These are phyloP conservation scores for Fusarium phyllophilum DNA, from an alignment of 2,329 filamentous ascomycete species.

Conservation along the genomic window DNA sequence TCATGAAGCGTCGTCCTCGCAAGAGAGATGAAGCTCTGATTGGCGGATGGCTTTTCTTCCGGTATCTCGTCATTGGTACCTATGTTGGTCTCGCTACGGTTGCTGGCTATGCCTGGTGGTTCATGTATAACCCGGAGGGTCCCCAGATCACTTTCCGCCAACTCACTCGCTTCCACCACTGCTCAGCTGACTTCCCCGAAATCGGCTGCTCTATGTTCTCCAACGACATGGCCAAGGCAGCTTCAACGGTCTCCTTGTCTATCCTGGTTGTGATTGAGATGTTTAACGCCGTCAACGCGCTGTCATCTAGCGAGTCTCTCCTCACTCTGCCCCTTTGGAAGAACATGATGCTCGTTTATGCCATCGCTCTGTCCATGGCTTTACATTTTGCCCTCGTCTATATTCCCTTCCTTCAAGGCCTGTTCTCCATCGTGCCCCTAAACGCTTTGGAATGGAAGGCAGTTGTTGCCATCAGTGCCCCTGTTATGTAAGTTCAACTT, in stretches of 20 bases:
- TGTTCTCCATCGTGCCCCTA: conserved; percentile 92
- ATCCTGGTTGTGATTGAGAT: conserved; percentile 98
- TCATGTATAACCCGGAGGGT: conserved; percentile 92
- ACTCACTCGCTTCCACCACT: conserved; percentile 92
- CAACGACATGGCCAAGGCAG: conserved; percentile 86
- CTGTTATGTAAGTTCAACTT: conserved; percentile 80
- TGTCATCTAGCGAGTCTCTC: conserved; percentile 94
- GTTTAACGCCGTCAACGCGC: conserved; percentile 98
- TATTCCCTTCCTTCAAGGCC: conserved; percentile 83
- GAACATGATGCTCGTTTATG: conserved; percentile 98
- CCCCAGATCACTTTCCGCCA: conserved; percentile 93
- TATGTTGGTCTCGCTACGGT: conserved; percentile 97
- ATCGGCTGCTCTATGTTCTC: conserved; percentile 94
- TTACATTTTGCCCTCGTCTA: conserved; percentile 96
- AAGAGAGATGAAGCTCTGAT: conserved; percentile 95
- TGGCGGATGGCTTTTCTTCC: conserved; percentile 95
- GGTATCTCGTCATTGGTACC: conserved; percentile 94
- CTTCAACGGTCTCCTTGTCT: conserved; percentile 91
- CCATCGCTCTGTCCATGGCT: conserved; percentile 90
- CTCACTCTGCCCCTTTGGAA: conserved; percentile 95
- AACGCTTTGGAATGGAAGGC: conserved; percentile 92
- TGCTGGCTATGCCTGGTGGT: conserved; percentile 99
- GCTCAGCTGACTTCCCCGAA: conserved; percentile 83
- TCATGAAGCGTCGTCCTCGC: conserved; percentile 92
- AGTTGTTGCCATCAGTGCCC: conserved; percentile 85